Percentiles rank a stretch among this genome's conserved stretches.
phyloP scores from a whole-genome alignment of 1,284 basidiomycete species.

The Pseudozyma tsukubaensis region DNA sequence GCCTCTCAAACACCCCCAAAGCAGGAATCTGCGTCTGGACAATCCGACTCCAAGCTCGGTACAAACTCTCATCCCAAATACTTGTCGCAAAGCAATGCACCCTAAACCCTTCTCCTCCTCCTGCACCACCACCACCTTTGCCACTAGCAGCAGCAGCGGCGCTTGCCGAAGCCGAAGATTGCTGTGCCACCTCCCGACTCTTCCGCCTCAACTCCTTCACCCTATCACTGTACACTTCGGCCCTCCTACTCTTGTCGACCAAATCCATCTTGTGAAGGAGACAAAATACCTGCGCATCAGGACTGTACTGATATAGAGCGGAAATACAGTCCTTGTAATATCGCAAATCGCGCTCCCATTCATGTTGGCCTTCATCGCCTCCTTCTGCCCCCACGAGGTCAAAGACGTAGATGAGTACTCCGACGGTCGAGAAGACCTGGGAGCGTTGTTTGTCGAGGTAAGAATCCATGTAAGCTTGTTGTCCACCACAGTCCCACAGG shows the following conservation, averaged over 20 bases:
- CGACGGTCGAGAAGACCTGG: slow-evolving; percentile 94
- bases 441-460: slow-evolving; percentile 89
- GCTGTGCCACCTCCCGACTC: slow-evolving; percentile 49
- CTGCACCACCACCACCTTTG: no score
- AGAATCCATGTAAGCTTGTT: slow-evolving; percentile 96
- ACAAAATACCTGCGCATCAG: slow-evolving; percentile 85
- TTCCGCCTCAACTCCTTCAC: slow-evolving; percentile 60
- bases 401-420: slow-evolving; percentile 97
- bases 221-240: slow-evolving; percentile 74
- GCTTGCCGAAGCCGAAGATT: no score
- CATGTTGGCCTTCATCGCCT: slow-evolving; percentile 69
- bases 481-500: slow-evolving; percentile 98
- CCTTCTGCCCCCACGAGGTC: slow-evolving; percentile 74
- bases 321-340: slow-evolving; percentile 65
- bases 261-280: slow-evolving; percentile 96
- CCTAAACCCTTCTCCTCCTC: slow-evolving; percentile 68
- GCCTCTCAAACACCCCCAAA: slow-evolving; percentile 84
- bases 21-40: slow-evolving; percentile 97
- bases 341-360: slow-evolving; percentile 70
- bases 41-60: slow-evolving; percentile 98
- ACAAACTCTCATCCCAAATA: slow-evolving; percentile 97
- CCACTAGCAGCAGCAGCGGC: no score
- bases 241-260: slow-evolving; percentile 74
- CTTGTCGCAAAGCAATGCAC: slow-evolving; percentile 83
- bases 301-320: slow-evolving; percentile 59